A percentile compares a stretch with the other conserved stretches of the same genome.
phyloP scores from a whole-genome alignment of 495 filamentous ascomycete genomes.

The Corynascus novoguineensis region DNA sequence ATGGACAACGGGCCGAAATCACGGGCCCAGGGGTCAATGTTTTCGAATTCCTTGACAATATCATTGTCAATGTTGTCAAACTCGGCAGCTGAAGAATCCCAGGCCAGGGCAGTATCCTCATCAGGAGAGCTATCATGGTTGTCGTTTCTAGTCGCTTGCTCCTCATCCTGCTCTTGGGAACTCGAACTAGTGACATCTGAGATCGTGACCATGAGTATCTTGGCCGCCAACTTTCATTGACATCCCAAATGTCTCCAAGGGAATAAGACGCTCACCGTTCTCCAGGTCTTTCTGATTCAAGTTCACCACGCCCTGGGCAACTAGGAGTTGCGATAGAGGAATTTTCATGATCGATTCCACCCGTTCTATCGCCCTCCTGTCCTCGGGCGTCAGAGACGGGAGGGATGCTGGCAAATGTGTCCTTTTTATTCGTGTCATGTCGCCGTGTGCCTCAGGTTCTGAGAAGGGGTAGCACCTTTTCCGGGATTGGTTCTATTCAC shows the following conservation, averaged over 20 bases:
- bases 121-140: background rate
- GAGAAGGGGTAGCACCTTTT: background rate
- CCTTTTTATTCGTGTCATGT: background rate
- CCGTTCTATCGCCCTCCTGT: slow-evolving; percentile 2
- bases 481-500: background rate
- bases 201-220: background rate
- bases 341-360: background rate
- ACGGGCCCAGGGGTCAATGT: background rate
- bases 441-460: background rate
- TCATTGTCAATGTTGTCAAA: background rate
- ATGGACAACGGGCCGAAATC: background rate
- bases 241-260: too few species aligned
- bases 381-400: slow-evolving; percentile 5
- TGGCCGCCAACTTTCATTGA: background rate
- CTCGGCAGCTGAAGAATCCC: background rate
- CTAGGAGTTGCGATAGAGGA: background rate
- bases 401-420: background rate
- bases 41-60: background rate
- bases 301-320: background rate
- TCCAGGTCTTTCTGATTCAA: background rate
- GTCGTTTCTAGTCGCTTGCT: background rate
- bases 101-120: background rate
- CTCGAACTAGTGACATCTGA: background rate
- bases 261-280: background rate
- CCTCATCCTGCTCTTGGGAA: background rate